These are phyloP conservation scores for Blastomyces gilchristii DNA, from an alignment of 2,329 filamentous ascomycete species.

Conservation along the genomic window DNA sequence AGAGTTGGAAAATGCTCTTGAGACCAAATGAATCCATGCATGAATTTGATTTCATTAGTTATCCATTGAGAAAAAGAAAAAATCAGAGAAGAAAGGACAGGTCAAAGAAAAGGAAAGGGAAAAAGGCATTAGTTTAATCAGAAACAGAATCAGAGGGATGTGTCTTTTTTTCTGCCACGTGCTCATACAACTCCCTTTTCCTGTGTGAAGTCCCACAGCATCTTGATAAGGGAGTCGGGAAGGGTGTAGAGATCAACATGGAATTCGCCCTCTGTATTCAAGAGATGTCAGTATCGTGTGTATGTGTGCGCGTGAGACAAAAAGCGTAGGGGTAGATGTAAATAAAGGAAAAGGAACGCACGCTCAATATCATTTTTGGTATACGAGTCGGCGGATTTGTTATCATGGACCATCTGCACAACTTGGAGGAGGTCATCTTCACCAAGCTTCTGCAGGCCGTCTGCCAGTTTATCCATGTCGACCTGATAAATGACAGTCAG, in stretches of 20 bases:
- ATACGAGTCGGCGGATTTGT: conserved; percentile 88
- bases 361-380: conserved; percentile 95
- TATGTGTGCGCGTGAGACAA: background rate
- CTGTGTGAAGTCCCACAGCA: conserved; percentile 80
- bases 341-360: conserved; percentile 40
- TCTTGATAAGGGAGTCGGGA: conserved; percentile 76
- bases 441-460: conserved; percentile 74
- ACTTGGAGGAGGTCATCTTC: conserved; percentile 92
- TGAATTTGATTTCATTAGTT: background rate
- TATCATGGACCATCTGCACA: conserved; percentile 96
- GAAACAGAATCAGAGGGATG: background rate
- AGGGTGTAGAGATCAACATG: conserved; percentile 98
- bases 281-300: conserved; percentile 26
- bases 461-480: conserved; percentile 95
- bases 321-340: background rate
- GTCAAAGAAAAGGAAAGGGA: background rate
- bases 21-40: background rate
- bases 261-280: conserved; percentile 71
- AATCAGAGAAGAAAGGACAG: background rate
- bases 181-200: conserved; percentile 34
- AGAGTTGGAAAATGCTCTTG: background rate
- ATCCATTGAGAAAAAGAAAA: background rate
- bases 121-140: background rate
- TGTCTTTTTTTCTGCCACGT: background rate
- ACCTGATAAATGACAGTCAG: conserved; percentile 32